Percentiles rank a stretch among this genome's conserved stretches.
phyloP scores from a whole-genome alignment of 2,329 filamentous ascomycete species.

The Fusarium tjaetaba region DNA sequence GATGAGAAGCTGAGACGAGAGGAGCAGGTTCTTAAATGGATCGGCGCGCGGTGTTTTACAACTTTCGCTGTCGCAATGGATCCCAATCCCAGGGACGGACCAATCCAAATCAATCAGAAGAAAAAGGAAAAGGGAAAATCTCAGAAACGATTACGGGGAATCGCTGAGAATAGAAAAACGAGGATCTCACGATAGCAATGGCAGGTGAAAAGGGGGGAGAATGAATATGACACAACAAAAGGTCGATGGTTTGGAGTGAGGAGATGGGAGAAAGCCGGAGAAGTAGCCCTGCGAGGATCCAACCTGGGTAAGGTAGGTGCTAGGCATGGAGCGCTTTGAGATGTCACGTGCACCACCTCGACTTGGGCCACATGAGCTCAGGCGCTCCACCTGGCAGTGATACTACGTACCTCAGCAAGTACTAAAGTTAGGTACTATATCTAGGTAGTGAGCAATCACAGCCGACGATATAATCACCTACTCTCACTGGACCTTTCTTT shows the following conservation, averaged over 20 bases:
- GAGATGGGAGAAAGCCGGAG: conserved; percentile 42
- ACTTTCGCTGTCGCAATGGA: conserved; percentile 35
- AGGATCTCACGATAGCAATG: conserved; percentile 34
- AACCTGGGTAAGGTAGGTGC: neutral
- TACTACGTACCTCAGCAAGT: neutral
- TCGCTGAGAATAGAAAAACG: conserved; percentile 35
- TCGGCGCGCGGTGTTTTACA: conserved; percentile 34
- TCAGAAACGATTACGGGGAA: conserved; percentile 28
- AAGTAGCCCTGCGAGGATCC: conserved; percentile 36
- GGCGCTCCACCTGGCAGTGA: neutral
- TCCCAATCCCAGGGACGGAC: conserved; percentile 22
- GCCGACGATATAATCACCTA: neutral
- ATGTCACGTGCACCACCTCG: conserved; percentile 24
- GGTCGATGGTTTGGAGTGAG: conserved; percentile 31
- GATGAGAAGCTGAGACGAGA: conserved; percentile 18
- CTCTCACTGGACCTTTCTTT: neutral
- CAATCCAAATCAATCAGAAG: conserved; percentile 29
- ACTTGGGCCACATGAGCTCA: conserved; percentile 9
- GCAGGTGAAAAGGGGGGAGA: conserved; percentile 30
- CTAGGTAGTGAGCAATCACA: neutral
- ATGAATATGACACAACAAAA: conserved; percentile 41
- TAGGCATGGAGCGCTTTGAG: conserved; percentile 7
- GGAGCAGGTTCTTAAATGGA: conserved; percentile 23
- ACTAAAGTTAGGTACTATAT: neutral
- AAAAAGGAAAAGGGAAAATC: conserved; percentile 14